Base-by-base conservation (phyloP, 1,284 basidiomycete genomes). In the Ustilago loliicola region DNA sequence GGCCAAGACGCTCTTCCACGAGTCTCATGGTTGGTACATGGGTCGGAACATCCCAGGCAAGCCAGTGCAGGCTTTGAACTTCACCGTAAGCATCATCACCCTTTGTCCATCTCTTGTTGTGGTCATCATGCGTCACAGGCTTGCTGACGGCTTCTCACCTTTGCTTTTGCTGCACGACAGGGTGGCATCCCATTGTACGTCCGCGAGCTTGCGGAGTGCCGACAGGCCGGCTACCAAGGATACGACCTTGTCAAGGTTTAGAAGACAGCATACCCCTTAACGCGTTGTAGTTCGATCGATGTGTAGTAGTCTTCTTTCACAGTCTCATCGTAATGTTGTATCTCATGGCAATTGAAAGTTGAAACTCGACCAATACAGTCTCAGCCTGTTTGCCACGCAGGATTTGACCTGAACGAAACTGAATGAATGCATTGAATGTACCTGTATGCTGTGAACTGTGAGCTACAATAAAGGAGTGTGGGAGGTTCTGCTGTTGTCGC, bases 21-120 rank as follows among this genome's bases (percentile, higher is more conserved):
- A 73, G 48, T 66, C 61, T 10, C 78, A 80, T 27, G 75, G 78
- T n/a, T 80, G 78, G 78, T 77, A 80, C 53, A 77, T 77, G 78
- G 75, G 75, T 6, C 40, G 78, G 7, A 80, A 80, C 53, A 71
- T 80, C 45, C 64, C 66, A 1, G 78, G 78, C 11, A 80, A 80
- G 60, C 63, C 64, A 1, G 74, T 70, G 3, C 78, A 80, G 61
- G 75, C 78, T 4, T 50, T 80, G 30, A 80, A 80, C 54, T 80
- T 72, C 30, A 77, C 78, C 19, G 48, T 50, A 50, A 50, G 48
- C 48, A 29, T 10, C 48, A 27, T 27, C 25, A 27, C 13, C 25
- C 23, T 27, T 19, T 13, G 23, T 17, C 48, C 25, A 15, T 17
- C 17, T 29, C 25, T 2, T 27, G 13, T 15, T 29, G 4, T 29